phyloP scores from a whole-genome alignment of 768 basidiomycete species.

The Pisolithus sp. region DNA sequence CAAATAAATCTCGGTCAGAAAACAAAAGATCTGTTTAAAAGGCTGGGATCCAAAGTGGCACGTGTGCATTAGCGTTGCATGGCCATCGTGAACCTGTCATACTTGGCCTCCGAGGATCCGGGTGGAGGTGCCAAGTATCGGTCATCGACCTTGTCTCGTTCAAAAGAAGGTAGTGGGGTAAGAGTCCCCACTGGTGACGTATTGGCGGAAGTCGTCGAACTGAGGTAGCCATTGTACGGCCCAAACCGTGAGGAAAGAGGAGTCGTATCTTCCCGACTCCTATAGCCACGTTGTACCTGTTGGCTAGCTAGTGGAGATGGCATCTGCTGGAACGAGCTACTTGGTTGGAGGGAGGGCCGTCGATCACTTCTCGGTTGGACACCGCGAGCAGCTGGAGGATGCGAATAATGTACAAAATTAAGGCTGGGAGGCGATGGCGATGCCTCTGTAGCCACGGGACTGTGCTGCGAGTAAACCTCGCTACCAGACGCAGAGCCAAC shows the following conservation, averaged over 20 bases:
- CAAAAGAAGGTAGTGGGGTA: conserved; percentile 38
- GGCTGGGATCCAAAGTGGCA: not conserved
- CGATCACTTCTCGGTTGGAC: conserved; percentile 23
- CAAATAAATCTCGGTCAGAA: not conserved
- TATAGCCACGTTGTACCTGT: conserved; percentile 28
- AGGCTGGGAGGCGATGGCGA: conserved; percentile 64
- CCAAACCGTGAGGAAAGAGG: conserved; percentile 33
- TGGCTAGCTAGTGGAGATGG: conserved; percentile 36
- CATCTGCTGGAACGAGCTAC: conserved; percentile 31
- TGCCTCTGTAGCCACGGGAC: conserved; percentile 36
- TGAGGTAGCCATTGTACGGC: conserved; percentile 27
- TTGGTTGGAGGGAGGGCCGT: conserved; percentile 21
- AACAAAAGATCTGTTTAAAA: not conserved
- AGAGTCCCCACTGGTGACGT: conserved; percentile 29
- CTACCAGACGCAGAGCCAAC: conserved; percentile 52
- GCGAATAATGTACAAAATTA: conserved; percentile 55
- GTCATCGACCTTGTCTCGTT: conserved; percentile 51
- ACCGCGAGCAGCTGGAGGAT: conserved; percentile 29
- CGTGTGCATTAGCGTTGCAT: conserved; percentile 16
- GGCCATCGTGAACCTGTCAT: conserved; percentile 19
- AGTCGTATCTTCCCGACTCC: conserved; percentile 30
- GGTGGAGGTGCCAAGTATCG: conserved; percentile 43
- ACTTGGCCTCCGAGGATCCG: conserved; percentile 29
- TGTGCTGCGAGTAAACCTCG: conserved; percentile 47
- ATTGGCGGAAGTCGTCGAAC: conserved; percentile 29